Conservation (phyloP, 2,329 filamentous ascomycete genomes). For the Arthrobotrys sphaeroides region DNA sequence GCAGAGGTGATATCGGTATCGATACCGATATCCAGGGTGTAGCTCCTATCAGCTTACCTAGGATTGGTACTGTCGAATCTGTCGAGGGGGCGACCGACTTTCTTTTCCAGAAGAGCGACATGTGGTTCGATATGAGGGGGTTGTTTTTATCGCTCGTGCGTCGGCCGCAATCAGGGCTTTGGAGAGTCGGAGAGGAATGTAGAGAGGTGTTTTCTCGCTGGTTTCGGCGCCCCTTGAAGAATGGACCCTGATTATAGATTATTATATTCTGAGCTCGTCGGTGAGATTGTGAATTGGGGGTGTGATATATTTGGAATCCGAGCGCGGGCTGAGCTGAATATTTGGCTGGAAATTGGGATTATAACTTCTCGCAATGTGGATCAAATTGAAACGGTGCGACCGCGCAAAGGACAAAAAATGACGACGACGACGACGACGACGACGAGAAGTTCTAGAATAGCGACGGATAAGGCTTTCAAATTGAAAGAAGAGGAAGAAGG, state of each 20-base stretch:
- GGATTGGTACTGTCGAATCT: constrained; percentile 48
- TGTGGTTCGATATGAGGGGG: neutral
- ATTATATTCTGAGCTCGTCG: neutral
- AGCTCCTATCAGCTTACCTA: constrained; percentile 35
- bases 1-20: neutral
- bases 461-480: neutral
- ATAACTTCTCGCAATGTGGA: neutral
- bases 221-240: neutral
- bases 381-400: neutral
- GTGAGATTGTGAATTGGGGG: neutral
- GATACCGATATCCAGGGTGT: neutral
- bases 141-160: neutral
- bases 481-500: neutral
- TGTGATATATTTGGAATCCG: constrained; percentile 21
- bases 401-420: neutral
- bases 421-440: neutral
- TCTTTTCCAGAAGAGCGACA: constrained; percentile 52
- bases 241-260: neutral
- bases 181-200: neutral
- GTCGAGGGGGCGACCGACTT: constrained; percentile 53
- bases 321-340: neutral
- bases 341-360: neutral
- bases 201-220: neutral
- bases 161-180: constrained; percentile 1
- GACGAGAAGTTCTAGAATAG: neutral